These are phyloP conservation scores for Microsporum ferrugineum DNA, from an alignment of 2,329 filamentous ascomycete species.

Conservation along the genomic window DNA sequence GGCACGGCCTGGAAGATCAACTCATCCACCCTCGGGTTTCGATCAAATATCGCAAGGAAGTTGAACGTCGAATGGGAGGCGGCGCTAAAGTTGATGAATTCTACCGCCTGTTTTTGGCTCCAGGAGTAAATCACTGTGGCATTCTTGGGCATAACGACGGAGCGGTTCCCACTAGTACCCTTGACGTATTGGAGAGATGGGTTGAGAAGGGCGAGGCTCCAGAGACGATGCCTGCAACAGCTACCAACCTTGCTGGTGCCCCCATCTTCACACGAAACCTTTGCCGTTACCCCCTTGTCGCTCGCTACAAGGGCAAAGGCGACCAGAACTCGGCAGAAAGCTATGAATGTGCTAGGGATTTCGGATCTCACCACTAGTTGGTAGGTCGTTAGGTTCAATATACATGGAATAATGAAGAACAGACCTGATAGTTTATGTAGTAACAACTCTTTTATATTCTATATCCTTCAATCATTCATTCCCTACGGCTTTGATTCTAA, in stretches of 20 bases:
- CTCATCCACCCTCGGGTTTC: not conserved
- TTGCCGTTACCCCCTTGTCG: not conserved
- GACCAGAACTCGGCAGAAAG: not conserved
- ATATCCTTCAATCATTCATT: not conserved
- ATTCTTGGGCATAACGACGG: not conserved
- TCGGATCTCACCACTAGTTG: not conserved
- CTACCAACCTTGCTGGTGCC: not conserved
- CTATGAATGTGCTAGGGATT: not conserved
- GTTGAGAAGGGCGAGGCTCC: constrained; percentile 2
- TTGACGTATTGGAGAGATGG: not conserved
- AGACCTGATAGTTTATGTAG: not conserved
- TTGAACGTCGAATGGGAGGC: not conserved
- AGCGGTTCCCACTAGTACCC: not conserved
- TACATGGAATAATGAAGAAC: not conserved
- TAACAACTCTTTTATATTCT: not conserved
- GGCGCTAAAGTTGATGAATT: not conserved
- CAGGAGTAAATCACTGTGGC: constrained; percentile 3
- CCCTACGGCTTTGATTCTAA: not conserved
- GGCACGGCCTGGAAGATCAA: not conserved
- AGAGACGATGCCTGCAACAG: not conserved
- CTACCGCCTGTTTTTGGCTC: not conserved
- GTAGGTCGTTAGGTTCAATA: not conserved
- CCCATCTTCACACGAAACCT: not conserved
- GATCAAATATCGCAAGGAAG: not conserved
- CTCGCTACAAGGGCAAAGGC: not conserved